Percentiles rank a stretch among this genome's conserved stretches.
Evolutionary conservation across 2,329 filamentous ascomycete species (phyloP).

Genomic region (Beauveria brongniartii): DNA sequence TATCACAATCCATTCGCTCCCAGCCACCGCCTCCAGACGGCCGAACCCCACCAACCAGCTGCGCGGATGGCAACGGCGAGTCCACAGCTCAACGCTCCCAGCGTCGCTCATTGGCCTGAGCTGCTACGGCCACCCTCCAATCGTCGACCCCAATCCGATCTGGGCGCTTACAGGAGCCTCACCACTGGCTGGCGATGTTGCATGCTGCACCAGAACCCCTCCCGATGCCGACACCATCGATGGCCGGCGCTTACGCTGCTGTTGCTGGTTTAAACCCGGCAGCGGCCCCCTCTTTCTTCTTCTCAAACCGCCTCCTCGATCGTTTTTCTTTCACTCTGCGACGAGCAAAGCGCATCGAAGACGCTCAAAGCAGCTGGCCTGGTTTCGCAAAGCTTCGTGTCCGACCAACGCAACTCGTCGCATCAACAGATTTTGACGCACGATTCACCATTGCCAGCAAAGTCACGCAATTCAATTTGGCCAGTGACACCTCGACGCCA

Average conservation of each 20-base stretch:
- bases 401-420: too few relatives aligned
- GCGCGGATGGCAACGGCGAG: neutral
- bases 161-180: slow-evolving; percentile 11
- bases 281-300: neutral
- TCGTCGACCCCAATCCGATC: slow-evolving; percentile 6
- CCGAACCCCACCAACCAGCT: neutral
- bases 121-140: slow-evolving; percentile 1
- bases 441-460: neutral
- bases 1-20: neutral
- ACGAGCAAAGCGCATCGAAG: neutral
- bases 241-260: neutral
- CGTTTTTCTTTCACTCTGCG: neutral
- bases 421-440: neutral
- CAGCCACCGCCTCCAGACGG: neutral
- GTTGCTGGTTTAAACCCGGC: slow-evolving; percentile 4
- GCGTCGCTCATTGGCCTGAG: slow-evolving; percentile 3
- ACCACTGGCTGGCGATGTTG: slow-evolving; percentile 4
- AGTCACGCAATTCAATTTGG: neutral
- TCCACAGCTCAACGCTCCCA: neutral
- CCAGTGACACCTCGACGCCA: neutral
- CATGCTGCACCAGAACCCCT: slow-evolving; percentile 1
- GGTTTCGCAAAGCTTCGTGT: neutral
- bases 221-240: neutral
- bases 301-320: neutral
- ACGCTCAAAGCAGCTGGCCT: neutral